Percentiles rank a stretch among this genome's conserved stretches.
phyloP scores from a whole-genome alignment of 2,329 filamentous ascomycete genomes.

The Zasmidium cellare region DNA sequence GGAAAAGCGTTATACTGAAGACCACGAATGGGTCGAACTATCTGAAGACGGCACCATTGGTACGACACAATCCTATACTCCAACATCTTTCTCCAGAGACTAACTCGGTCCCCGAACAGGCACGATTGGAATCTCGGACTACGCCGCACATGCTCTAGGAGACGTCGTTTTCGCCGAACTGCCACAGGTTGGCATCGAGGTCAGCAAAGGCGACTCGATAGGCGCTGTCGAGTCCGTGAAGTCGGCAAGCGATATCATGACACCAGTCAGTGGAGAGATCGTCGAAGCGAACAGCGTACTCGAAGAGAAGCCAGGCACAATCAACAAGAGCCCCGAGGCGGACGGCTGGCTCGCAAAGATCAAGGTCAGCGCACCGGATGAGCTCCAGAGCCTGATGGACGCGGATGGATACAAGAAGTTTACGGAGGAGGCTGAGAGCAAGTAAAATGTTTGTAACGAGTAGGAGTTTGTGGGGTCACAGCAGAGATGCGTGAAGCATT shows the following conservation, averaged over 20 bases:
- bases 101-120: conserved; percentile 41
- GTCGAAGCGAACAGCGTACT: conserved; percentile 71
- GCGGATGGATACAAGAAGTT: conserved; percentile 75
- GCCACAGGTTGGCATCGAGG: conserved; percentile 67
- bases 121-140: conserved; percentile 81
- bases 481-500: neutral
- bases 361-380: conserved; percentile 66
- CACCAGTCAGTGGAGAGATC: conserved; percentile 77
- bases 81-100: conserved; percentile 6
- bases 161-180: conserved; percentile 98
- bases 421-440: conserved; percentile 52
- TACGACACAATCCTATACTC: conserved; percentile 33
- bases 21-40: conserved; percentile 97
- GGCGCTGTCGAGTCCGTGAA: conserved; percentile 98
- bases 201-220: conserved; percentile 77
- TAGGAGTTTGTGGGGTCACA: neutral
- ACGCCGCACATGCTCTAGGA: conserved; percentile 87
- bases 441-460: conserved; percentile 11
- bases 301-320: conserved; percentile 79
- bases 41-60: conserved; percentile 79
- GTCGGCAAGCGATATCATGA: conserved; percentile 95
- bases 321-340: conserved; percentile 88
- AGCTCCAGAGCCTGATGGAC: conserved; percentile 77
- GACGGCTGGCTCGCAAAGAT: conserved; percentile 95
- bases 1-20: conserved; percentile 86